Evolutionary conservation across 202 grass and related monocot genomes (phyloP), one percentile per base, ranked within the genome.

Genomic region (Zoysia matrella): DNA sequence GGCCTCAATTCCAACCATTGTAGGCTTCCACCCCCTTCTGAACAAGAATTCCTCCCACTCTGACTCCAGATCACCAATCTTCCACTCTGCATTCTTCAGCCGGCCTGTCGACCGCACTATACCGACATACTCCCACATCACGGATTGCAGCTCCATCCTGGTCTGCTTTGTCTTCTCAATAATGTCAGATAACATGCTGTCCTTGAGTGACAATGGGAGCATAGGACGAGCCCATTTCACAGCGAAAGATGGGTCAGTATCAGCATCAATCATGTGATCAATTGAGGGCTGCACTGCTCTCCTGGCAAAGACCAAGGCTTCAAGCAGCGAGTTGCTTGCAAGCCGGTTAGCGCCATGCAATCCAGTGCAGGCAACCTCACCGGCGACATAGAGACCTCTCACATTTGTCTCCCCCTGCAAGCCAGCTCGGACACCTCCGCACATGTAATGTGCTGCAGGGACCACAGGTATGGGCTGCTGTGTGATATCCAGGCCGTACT

Each of bases 391-490:
- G 45, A 98, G 60, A 67, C 95, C 95, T 86, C 70, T 98, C 77
- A 95, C 84, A 84, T 89, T 95, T 4, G 95, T 98, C 80, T 98
- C 92, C 52, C 95, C 95, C 48, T 91, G 92, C 18, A 98, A 77
- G 48, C 95, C 95, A n/a, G 95, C 95, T 60, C 92, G 90, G 40
- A 98, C 90, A 16, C 95, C 95, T 48, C 95, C 95, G 48, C 95
- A 98, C 95, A 98, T 98, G 88, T 98, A 98, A 60, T 98, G 95
- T 16, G 95, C 90, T 55, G 95, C 95, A 40, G 92, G 95, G 69
- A 98, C 66, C 3, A 98, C 92, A 22, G 95, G 95, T 68, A 95
- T 93, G 4, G 90, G 79, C 3, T 92, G 84, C 13, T 3, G 54
- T 2, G 95, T 95, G 64, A 98, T 98, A 81, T 98, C 95, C 48